phyloP scores from a whole-genome alignment of 164 flowering plant genomes.

The Litsea cubeba region DNA sequence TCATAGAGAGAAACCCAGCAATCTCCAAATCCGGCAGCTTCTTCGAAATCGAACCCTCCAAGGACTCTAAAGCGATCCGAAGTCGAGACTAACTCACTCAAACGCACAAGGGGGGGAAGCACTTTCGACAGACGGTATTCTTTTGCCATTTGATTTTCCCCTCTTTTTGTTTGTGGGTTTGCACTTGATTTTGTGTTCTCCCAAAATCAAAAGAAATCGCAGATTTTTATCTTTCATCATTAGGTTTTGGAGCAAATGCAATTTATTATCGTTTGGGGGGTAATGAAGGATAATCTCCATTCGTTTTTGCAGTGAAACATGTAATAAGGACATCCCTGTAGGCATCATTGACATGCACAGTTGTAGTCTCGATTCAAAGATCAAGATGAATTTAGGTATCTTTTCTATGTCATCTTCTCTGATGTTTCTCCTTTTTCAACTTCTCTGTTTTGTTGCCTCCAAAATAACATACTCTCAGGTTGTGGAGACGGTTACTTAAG shows the following conservation, averaged over 20 bases:
- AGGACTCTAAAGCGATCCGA: constrained; percentile 70
- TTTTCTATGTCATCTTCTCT: neutral
- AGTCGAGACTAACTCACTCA: constrained; percentile 37
- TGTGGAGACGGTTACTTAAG: constrained; percentile 49
- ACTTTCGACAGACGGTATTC: constrained; percentile 68
- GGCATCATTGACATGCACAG: constrained; percentile 76
- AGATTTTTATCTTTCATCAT: too few relatives aligned
- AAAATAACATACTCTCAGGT: constrained; percentile 49
- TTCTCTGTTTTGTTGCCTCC: neutral
- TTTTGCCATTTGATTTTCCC: neutral
- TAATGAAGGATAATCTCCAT: neutral
- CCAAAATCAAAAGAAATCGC: neutral
- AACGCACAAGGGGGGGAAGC: constrained; percentile 76
- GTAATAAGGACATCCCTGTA: constrained; percentile 74
- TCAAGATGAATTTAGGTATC: constrained; percentile 74
- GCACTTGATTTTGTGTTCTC: too few relatives aligned
- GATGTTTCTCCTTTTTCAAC: neutral
- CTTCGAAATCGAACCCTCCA: constrained; percentile 38
- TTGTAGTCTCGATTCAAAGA: constrained; percentile 83
- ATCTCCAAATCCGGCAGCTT: too few relatives aligned
- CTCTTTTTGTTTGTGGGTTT: too few relatives aligned
- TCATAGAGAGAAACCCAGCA: too few relatives aligned
- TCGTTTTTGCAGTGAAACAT: constrained; percentile 53
- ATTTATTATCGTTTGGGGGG: neutral
- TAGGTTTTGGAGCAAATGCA: neutral